Evolutionary conservation across 495 filamentous ascomycete genomes (phyloP).

Genomic region (Clohesyomyces aquaticus): DNA sequence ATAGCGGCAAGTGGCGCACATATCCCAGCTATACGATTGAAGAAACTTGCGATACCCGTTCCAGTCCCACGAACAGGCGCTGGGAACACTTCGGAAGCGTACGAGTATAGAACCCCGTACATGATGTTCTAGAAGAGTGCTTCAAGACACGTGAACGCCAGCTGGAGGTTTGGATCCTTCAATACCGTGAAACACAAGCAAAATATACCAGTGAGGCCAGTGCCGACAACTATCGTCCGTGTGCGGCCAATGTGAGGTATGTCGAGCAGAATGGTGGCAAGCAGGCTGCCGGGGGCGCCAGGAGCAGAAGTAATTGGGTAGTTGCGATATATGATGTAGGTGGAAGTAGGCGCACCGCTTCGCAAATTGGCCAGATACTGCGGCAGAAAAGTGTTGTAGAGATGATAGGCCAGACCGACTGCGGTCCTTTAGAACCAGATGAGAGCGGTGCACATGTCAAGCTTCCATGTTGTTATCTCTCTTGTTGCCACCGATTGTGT

Average conservation of each 20-base stretch:
- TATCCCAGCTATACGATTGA: conserved; percentile 63
- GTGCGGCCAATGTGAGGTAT: conserved; percentile 64
- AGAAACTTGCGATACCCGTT: conserved; percentile 59
- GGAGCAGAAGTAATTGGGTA: conserved; percentile 63
- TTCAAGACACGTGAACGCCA: conserved; percentile 58
- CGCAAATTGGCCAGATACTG: conserved; percentile 58
- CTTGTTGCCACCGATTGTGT: conserved; percentile 27
- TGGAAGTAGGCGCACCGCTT: conserved; percentile 45
- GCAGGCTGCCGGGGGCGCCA: conserved; percentile 59
- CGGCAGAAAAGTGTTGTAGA: conserved; percentile 48
- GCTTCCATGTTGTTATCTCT: conserved; percentile 14
- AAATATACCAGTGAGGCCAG: conserved; percentile 59
- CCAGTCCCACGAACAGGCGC: conserved; percentile 62
- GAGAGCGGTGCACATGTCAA: conserved; percentile 8
- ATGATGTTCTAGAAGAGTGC: conserved; percentile 68
- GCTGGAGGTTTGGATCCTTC: conserved; percentile 54
- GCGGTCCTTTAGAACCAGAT: conserved; percentile 23
- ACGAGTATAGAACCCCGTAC: conserved; percentile 63
- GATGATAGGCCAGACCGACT: conserved; percentile 42
- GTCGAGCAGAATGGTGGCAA: conserved; percentile 61
- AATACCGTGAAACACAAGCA: conserved; percentile 63
- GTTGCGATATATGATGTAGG: conserved; percentile 61
- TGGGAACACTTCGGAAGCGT: conserved; percentile 65
- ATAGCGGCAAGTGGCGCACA: conserved; percentile 60
- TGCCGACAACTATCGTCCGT: conserved; percentile 60